Base-by-base conservation (phyloP, 2,329 filamentous ascomycete species). In the Neonectria faginata region DNA sequence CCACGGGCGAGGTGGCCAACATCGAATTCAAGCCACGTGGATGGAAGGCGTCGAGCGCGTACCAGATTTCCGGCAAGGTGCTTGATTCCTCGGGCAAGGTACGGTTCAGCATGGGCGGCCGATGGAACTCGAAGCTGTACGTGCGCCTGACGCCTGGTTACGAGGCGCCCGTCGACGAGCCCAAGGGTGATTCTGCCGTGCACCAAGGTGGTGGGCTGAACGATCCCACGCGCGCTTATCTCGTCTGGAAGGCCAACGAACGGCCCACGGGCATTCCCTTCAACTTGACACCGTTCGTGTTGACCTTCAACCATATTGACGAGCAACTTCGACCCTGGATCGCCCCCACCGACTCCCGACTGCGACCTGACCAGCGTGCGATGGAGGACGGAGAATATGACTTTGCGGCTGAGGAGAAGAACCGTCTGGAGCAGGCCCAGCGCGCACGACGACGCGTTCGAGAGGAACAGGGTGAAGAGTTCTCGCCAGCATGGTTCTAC, bases 311-410 rank as follows among this genome's bases (percentile, higher is more conserved):
- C 80, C 93, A 94, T 70, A 85, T 97, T 54, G 91, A 95, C 58
- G 92, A 97, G n/a, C 84, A 87, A n/a, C 85, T 99, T 18, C 83
- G 82, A 56, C 88, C 91, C 5, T 89, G 91, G 81, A 82, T 99
- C 16, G 92, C 96, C 41, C 96, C 96, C 0, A 99, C 96, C 0
- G 96, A 99, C 78, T 97, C 95, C 1, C 87, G 96, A n/a, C 84
- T 97, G 33, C 87, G 96, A 31, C 95, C 96, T 0, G 96, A 99
- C 79, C 96, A 99, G 82, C 87, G 96, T 11, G 96, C 96, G 2
- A 99, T 99, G 96, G 96, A 99, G 78, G 94, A 98, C 66, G 96
- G 95, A n/a, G 89, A 94, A 79, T 99, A 99, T 76, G 95, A 98
- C 74, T 85, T 96, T 64, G 96, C 96, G 1, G 96, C 95, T 0